Percentiles rank a stretch among this genome's conserved stretches.
These are phyloP conservation scores for Aspergillus clavatus DNA, from an alignment of 2,329 filamentous ascomycete species.

Conservation along the genomic window DNA sequence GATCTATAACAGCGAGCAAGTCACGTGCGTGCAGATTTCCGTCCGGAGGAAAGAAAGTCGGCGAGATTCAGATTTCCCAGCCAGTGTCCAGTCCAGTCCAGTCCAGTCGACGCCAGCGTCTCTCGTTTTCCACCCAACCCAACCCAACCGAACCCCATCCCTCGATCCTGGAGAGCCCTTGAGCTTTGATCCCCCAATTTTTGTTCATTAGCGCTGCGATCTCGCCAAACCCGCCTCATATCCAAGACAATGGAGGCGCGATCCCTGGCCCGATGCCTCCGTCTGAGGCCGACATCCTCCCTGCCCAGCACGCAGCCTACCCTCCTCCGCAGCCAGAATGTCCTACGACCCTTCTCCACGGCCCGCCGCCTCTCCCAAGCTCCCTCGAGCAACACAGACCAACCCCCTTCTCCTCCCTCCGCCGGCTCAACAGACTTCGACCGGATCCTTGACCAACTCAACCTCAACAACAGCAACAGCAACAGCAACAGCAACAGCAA, in stretches of 20 bases:
- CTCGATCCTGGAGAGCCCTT: too few species aligned
- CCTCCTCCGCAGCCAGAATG: constrained; percentile 8
- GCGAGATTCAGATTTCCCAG: not conserved
- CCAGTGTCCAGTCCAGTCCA: not conserved
- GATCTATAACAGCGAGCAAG: not conserved
- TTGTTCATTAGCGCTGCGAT: too few species aligned
- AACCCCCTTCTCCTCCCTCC: constrained; percentile 1
- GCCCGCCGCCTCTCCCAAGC: constrained; percentile 17
- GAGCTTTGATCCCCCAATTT: too few species aligned
- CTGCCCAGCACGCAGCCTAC: constrained; percentile 19
- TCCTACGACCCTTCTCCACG: constrained; percentile 12
- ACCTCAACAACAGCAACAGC: constrained; percentile 16
- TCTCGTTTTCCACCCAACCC: not conserved
- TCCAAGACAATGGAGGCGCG: constrained; percentile 30
- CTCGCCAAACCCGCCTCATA: not conserved
- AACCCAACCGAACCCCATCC: too few species aligned
- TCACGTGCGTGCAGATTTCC: constrained; percentile 7
- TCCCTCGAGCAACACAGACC: constrained; percentile 15
- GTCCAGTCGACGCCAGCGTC: not conserved
- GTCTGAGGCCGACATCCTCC: constrained; percentile 27
- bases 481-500: not conserved
- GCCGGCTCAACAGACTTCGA: constrained; percentile 23
- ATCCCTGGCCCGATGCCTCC: constrained; percentile 29
- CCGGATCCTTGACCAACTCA: constrained; percentile 30
- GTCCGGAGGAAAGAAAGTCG: constrained; percentile 2